phyloP scores from a whole-genome alignment of 2,329 filamentous ascomycete species.

The Penicillium sp. region DNA sequence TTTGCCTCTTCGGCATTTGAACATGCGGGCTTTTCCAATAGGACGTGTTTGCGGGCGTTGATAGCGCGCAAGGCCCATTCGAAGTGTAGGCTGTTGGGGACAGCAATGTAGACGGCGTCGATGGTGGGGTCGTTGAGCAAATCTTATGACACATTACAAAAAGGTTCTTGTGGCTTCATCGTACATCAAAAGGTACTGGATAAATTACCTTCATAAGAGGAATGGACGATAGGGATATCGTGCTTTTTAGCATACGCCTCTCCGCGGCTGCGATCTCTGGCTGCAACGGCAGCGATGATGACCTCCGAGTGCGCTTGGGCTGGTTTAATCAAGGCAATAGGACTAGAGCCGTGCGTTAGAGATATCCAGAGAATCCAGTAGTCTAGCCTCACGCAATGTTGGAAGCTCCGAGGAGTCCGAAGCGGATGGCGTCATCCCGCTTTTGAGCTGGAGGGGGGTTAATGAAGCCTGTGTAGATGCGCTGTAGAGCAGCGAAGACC shows the following conservation, averaged over 20 bases:
- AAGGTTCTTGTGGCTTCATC: not conserved
- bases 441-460: not conserved
- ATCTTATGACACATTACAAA: conserved; percentile 3
- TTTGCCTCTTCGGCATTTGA: conserved; percentile 46
- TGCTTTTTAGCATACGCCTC: conserved; percentile 50
- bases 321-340: conserved; percentile 37
- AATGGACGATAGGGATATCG: conserved; percentile 48
- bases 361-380: not conserved
- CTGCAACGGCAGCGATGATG: conserved; percentile 51
- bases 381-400: not conserved
- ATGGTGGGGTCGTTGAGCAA: conserved; percentile 30
- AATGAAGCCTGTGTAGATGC: not conserved
- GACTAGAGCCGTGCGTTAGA: conserved; percentile 3
- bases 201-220: conserved; percentile 48
- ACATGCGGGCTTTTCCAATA: conserved; percentile 53
- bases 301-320: conserved; percentile 53
- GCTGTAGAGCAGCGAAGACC: not conserved
- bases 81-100: conserved; percentile 39
- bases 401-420: not conserved
- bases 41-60: conserved; percentile 51
- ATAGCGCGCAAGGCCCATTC: conserved; percentile 51
- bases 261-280: conserved; percentile 48
- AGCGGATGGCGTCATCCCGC: not conserved
- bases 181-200: conserved; percentile 27
- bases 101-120: conserved; percentile 46